Conservation (phyloP, 1,284 basidiomycete species). For the Uromyces viciae-fabae region DNA sequence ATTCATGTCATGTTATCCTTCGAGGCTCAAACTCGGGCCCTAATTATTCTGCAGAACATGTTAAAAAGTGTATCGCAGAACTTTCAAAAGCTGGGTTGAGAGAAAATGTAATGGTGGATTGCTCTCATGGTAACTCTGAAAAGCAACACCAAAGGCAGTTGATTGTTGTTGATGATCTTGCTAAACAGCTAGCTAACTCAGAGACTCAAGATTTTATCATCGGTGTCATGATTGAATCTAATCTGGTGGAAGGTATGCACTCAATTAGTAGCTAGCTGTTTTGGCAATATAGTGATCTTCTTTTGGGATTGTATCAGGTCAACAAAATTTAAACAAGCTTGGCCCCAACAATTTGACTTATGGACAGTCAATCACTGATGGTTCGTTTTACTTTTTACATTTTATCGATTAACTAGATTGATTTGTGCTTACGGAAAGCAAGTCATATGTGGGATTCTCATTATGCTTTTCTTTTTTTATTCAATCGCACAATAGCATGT, state of each 20-base stretch:
- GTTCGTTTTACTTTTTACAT: neutral
- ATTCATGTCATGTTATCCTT: conserved; percentile 87
- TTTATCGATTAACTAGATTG: no score
- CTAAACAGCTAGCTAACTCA: conserved; percentile 59
- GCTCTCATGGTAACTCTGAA: conserved; percentile 70
- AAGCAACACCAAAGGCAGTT: conserved; percentile 64
- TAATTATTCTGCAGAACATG: conserved; percentile 73
- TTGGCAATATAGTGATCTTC: conserved; percentile 63
- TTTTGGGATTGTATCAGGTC: neutral
- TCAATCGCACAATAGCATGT: conserved; percentile 60
- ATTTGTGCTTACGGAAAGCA: no score
- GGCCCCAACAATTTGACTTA: conserved; percentile 63
- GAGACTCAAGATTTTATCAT: conserved; percentile 70
- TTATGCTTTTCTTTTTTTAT: neutral
- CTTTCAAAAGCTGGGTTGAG: conserved; percentile 74
- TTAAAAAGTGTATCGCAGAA: conserved; percentile 66
- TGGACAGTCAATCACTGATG: conserved; percentile 80
- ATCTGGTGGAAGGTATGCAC: conserved; percentile 73
- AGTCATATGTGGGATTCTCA: conserved; percentile 46
- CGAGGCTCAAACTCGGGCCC: conserved; percentile 83
- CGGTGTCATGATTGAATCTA: conserved; percentile 97
- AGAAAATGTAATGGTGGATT: conserved; percentile 86
- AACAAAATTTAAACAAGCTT: conserved; percentile 34
- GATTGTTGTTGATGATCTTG: conserved; percentile 59
- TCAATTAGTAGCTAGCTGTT: conserved; percentile 75